These are phyloP conservation scores for Kwoniella pini DNA, from an alignment of 768 basidiomycete species.

Conservation along the genomic window DNA sequence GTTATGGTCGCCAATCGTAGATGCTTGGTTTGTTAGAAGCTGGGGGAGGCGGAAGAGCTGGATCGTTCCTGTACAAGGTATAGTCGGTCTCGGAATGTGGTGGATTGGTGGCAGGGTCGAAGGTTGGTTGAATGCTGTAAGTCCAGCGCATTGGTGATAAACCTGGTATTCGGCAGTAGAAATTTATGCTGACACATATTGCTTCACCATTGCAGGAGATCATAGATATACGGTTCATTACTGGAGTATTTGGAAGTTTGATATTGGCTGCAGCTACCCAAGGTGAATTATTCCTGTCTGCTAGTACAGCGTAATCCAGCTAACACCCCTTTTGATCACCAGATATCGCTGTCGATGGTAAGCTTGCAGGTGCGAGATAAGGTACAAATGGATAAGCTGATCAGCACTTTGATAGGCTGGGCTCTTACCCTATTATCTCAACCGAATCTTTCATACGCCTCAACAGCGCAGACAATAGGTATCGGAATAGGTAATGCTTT, in stretches of 20 bases:
- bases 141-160: slow-evolving; percentile 24
- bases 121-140: slow-evolving; percentile 73
- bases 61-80: slow-evolving; percentile 96
- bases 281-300: slow-evolving; percentile 60
- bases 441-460: slow-evolving; percentile 92
- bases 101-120: slow-evolving; percentile 64
- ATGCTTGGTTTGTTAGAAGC: slow-evolving; percentile 73
- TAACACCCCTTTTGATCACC: slow-evolving; percentile 59
- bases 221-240: slow-evolving; percentile 74
- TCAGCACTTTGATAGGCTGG: slow-evolving; percentile 49
- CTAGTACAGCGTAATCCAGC: background rate
- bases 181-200: no score
- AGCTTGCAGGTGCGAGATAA: background rate
- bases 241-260: slow-evolving; percentile 79
- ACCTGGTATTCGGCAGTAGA: no score
- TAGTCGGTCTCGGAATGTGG: slow-evolving; percentile 72
- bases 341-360: slow-evolving; percentile 97
- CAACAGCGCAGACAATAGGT: slow-evolving; percentile 96
- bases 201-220: slow-evolving; percentile 68
- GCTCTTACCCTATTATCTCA: slow-evolving; percentile 70
- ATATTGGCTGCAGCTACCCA: slow-evolving; percentile 97
- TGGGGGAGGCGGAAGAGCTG: slow-evolving; percentile 93
- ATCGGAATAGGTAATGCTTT: slow-evolving; percentile 93
- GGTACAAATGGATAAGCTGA: background rate
- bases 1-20: slow-evolving; percentile 96